A percentile compares a stretch with the other conserved stretches of the same genome.
phyloP scores from a whole-genome alignment of 148 eudicot genomes.

The Rhododendron vialii region DNA sequence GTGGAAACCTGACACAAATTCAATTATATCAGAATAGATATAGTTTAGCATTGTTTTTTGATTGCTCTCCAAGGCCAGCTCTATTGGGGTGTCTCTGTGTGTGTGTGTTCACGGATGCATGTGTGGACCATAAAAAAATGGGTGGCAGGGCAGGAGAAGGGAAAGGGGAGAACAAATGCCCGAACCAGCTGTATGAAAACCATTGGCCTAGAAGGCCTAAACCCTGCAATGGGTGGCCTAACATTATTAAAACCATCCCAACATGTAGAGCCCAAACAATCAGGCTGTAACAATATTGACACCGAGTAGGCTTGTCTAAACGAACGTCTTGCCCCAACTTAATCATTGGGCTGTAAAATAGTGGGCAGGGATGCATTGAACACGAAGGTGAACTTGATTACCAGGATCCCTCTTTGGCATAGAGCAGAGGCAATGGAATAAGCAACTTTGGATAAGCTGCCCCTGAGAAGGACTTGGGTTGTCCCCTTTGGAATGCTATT shows the following conservation, averaged over 20 bases:
- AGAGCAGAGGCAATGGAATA: slow-evolving; percentile 27
- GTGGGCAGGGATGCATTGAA: neutral
- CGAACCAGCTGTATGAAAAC: neutral
- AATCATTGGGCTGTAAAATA: too few species aligned
- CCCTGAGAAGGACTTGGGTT: slow-evolving; percentile 30
- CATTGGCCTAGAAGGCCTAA: neutral
- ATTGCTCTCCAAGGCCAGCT: too few species aligned
- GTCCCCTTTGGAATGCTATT: slow-evolving; percentile 43
- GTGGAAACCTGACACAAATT: slow-evolving; percentile 24
- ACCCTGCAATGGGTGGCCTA: neutral
- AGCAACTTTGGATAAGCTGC: slow-evolving; percentile 34
- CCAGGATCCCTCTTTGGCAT: slow-evolving; percentile 47
- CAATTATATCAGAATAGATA: neutral
- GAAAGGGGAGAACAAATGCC: neutral
- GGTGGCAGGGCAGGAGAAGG: neutral
- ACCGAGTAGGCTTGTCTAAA: neutral
- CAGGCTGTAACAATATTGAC: neutral
- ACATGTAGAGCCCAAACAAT: neutral
- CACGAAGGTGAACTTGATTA: neutral
- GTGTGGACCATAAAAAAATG: neutral
- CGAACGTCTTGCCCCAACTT: neutral
- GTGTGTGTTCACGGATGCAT: neutral
- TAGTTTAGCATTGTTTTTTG: too few species aligned
- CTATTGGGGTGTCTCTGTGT: too few species aligned
- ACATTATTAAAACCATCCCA: neutral